Base-by-base conservation (phyloP, 352 stramenopile genomes). In the Pythium biforme region DNA sequence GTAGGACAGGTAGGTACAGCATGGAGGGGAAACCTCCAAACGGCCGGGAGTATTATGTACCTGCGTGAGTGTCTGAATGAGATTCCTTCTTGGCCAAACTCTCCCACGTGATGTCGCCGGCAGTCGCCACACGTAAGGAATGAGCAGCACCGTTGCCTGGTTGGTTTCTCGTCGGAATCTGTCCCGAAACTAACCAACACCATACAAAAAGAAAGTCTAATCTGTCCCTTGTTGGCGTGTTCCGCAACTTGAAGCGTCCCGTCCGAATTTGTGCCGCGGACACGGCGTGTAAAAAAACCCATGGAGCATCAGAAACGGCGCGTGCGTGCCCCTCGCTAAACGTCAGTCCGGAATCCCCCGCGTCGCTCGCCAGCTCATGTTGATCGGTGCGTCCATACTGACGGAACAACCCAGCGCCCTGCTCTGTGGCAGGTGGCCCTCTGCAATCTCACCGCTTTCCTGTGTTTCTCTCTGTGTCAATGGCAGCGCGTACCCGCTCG, bases 221-320 rank as follows among this genome's bases (percentile, higher is more conserved):
- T 33, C 0, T 25, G 64, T 72, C 69, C 64, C 59, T 72, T n/a
- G 33, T 68, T 64, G 47, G 12, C 55, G 37, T 15, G 26, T 6
- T 8, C 19, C 11, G 15, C 22, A 52, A 10, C 49, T 66, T 65
- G 58, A 65, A 65, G 58, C 17, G 20, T 22, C 57, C 25, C 58
- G 49, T 58, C 58, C 46, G 46, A 64, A 64, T 65, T 49, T 65
- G 20, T 17, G 17, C 20, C 26, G 25, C 37, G 27, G 34, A 43
- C 31, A 29, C 46, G 46, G n/a, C 55, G 46, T 55, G 45, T 7
- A 53, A 52, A 20, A 17, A 53, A 23, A 22, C 37, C 37, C 5
- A 43, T n/a, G 11, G 37, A 12, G 37, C 31, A 37, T 37, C 11
- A 43, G 37, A 4, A 19, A 43, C 34, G 34, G 17, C 37, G 37